These are phyloP conservation scores for Xylariaceae sp. DNA, from an alignment of 2,329 filamentous ascomycete genomes.

Conservation along the genomic window DNA sequence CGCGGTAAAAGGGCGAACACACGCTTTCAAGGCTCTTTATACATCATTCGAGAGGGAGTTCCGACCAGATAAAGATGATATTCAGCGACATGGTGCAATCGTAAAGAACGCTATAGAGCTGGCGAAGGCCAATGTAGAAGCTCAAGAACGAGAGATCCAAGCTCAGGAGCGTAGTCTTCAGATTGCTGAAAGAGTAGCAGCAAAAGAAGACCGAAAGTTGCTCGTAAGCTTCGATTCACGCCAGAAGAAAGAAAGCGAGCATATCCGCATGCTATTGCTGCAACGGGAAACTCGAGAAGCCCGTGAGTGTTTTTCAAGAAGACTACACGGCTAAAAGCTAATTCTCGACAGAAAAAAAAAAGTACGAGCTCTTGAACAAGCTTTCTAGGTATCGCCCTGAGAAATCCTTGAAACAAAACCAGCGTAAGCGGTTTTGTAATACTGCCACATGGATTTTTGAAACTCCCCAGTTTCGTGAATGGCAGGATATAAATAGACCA, in stretches of 20 bases:
- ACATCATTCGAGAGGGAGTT: conserved; percentile 31
- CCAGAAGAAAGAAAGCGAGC: background rate
- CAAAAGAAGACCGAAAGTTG: background rate
- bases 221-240: background rate
- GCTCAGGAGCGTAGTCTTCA: no score
- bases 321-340: no score
- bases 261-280: background rate
- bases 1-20: conserved; percentile 16
- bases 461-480: conserved; percentile 17
- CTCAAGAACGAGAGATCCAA: conserved; percentile 17
- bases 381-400: conserved; percentile 27
- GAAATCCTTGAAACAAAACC: conserved; percentile 24
- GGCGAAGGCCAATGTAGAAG: conserved; percentile 23
- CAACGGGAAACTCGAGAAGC: background rate
- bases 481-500: background rate
- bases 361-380: conserved; percentile 24
- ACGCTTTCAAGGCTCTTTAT: conserved; percentile 18
- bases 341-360: no score
- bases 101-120: conserved; percentile 25
- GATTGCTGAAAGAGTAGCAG: no score
- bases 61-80: conserved; percentile 17
- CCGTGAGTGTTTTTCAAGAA: no score
- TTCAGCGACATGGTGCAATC: conserved; percentile 16
- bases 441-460: conserved; percentile 22
- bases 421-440: conserved; percentile 23